Conservation (phyloP, 495 filamentous ascomycete species). For the Bryoglossum gracile region DNA sequence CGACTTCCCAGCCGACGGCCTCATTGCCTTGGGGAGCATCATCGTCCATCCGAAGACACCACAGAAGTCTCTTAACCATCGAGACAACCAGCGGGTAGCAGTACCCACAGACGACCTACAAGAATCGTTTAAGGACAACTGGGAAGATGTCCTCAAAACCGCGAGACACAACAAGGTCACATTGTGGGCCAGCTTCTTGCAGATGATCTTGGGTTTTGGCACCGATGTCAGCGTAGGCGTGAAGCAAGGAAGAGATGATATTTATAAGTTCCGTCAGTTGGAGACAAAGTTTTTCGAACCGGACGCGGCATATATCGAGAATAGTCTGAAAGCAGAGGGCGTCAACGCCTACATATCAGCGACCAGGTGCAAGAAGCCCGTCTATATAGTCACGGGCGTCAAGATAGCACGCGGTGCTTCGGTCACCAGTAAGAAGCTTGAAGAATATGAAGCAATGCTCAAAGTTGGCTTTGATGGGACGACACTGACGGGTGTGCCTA, state of each 20-base stretch:
- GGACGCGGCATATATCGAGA: slow-evolving; percentile 1
- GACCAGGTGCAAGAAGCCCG: slow-evolving; percentile 5
- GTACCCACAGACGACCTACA: slow-evolving; percentile 3
- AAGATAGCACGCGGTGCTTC: slow-evolving; percentile 19
- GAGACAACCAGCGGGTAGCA: slow-evolving; percentile 4
- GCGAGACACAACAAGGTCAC: slow-evolving; percentile 5
- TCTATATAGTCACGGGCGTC: slow-evolving; percentile 24
- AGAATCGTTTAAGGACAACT: slow-evolving; percentile 4
- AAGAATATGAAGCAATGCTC: background rate
- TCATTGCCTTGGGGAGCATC: background rate
- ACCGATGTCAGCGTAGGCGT: slow-evolving; percentile 3
- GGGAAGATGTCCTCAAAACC: slow-evolving; percentile 1
- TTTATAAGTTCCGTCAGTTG: slow-evolving; percentile 5
- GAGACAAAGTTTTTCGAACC: slow-evolving; percentile 7
- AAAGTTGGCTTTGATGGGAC: slow-evolving; percentile 1
- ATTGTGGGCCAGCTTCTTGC: slow-evolving; percentile 17
- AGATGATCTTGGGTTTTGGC: slow-evolving; percentile 11
- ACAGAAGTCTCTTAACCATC: slow-evolving; percentile 1
- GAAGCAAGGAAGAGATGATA: background rate
- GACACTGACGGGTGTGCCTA: slow-evolving; percentile 1
- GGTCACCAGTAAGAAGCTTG: background rate
- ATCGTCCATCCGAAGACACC: slow-evolving; percentile 4
- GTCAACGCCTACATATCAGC: slow-evolving; percentile 10
- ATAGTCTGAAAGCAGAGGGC: slow-evolving; percentile 1
- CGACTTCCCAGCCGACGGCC: slow-evolving; percentile 1